Evolutionary conservation across 306 rosid species (phyloP).

Genomic region (Sphenostylis stenocarpa): DNA sequence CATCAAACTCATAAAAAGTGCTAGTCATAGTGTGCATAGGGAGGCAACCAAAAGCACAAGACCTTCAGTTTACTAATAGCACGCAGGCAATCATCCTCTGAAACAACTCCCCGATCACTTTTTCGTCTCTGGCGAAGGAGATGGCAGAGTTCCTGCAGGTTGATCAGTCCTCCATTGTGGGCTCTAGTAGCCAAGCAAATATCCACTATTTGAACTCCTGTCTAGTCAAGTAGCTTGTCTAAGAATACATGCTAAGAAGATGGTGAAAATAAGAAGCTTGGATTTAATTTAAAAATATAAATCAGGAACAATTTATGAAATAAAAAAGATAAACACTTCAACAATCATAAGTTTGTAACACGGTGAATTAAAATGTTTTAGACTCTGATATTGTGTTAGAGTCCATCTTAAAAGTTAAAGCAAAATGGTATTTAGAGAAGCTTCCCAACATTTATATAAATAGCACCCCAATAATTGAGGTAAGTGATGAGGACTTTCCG

Average conservation of each 20-base stretch:
- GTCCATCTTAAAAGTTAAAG: neutral
- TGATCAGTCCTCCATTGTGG: conserved; percentile 90
- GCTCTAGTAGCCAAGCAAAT: conserved; percentile 92
- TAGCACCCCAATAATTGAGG: neutral
- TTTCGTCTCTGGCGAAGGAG: conserved; percentile 75
- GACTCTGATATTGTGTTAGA: neutral
- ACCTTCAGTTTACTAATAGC: conserved; percentile 97
- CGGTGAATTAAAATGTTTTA: neutral
- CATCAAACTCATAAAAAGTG: neutral
- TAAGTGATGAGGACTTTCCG: neutral
- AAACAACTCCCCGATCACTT: conserved; percentile 81
- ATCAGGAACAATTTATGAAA: neutral
- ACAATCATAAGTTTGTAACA: neutral
- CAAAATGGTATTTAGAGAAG: neutral
- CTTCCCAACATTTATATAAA: neutral
- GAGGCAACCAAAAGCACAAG: conserved; percentile 29
- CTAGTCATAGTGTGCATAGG: too few relatives aligned
- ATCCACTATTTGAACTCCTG: conserved; percentile 96
- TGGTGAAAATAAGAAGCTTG: conserved; percentile 14
- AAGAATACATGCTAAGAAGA: conserved; percentile 30
- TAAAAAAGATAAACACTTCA: neutral
- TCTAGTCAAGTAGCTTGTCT: conserved; percentile 50
- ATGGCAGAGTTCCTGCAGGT: conserved; percentile 79
- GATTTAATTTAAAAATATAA: neutral
- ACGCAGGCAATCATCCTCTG: conserved; percentile 95